Evolutionary conservation across 2,329 filamentous ascomycete species (phyloP).

Genomic region (Cryphonectria naterciae): DNA sequence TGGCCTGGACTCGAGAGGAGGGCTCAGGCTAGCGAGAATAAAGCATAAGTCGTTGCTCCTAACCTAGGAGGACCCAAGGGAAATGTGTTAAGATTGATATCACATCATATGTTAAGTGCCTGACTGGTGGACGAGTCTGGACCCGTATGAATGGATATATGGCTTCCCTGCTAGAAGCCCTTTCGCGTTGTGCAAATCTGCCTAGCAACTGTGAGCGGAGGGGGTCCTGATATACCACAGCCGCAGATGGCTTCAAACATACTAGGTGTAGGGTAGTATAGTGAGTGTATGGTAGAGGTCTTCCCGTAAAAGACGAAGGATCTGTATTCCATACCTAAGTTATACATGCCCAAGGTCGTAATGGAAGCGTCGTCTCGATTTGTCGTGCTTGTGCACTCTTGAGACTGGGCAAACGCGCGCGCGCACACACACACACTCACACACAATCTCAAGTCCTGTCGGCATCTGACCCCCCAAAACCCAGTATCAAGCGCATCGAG

Average conservation of each 20-base stretch:
- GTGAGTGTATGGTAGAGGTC: neutral
- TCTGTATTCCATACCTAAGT: neutral
- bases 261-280: neutral
- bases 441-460: neutral
- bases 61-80: neutral
- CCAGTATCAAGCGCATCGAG: neutral
- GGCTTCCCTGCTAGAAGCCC: neutral
- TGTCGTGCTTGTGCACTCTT: neutral
- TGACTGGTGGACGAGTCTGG: neutral
- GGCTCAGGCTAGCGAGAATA: neutral
- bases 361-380: neutral
- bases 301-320: neutral
- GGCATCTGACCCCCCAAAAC: neutral
- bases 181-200: neutral
- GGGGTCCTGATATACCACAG: neutral
- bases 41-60: neutral
- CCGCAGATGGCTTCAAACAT: neutral
- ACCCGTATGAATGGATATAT: neutral
- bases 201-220: neutral
- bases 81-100: neutral
- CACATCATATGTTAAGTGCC: neutral
- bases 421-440: no score
- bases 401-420: neutral
- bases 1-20: neutral
- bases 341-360: neutral